These are phyloP conservation scores for Daphne laureola DNA, from an alignment of 441 rosid genomes.

Conservation along the genomic window DNA sequence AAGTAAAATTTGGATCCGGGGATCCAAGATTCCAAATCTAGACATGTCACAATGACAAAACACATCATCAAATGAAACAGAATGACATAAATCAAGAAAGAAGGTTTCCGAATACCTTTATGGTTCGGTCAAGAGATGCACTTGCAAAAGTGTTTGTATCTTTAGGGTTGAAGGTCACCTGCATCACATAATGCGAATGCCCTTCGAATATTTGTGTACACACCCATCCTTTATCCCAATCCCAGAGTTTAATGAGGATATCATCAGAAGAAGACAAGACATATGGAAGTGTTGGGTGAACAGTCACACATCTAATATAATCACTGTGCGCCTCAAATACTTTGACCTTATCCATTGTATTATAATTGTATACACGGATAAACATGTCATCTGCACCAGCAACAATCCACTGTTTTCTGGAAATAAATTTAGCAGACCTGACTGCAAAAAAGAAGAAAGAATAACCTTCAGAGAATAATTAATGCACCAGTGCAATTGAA, in stretches of 20 bases:
- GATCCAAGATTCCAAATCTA: slow-evolving; percentile 99
- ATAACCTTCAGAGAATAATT: slow-evolving; percentile 13
- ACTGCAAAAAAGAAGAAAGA: slow-evolving; percentile 31
- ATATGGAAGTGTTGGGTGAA: slow-evolving; percentile 74
- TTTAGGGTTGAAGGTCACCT: slow-evolving; percentile 62
- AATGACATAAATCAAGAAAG: slow-evolving; percentile 1
- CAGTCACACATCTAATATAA: slow-evolving; percentile 68
- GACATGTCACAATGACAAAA: slow-evolving; percentile 11
- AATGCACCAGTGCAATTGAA: slow-evolving; percentile 2
- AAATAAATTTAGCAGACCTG: slow-evolving; percentile 65
- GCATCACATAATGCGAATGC: slow-evolving; percentile 92
- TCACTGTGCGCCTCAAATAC: slow-evolving; percentile 84
- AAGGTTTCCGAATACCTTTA: slow-evolving; percentile 44
- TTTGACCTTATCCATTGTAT: slow-evolving; percentile 72
- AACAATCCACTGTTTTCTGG: slow-evolving; percentile 71
- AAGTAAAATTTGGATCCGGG: slow-evolving; percentile 82
- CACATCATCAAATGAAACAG: slow-evolving; percentile 7
- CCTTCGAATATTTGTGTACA: slow-evolving; percentile 80
- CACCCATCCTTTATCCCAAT: slow-evolving; percentile 93
- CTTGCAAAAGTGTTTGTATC: slow-evolving; percentile 73
- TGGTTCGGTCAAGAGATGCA: slow-evolving; percentile 82
- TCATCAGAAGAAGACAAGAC: slow-evolving; percentile 86
- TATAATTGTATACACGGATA: slow-evolving; percentile 66
- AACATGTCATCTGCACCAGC: slow-evolving; percentile 74
- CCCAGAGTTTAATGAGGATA: slow-evolving; percentile 87